These are phyloP conservation scores for Balakata baccata DNA, from an alignment of 345 rosid species.

Conservation along the genomic window DNA sequence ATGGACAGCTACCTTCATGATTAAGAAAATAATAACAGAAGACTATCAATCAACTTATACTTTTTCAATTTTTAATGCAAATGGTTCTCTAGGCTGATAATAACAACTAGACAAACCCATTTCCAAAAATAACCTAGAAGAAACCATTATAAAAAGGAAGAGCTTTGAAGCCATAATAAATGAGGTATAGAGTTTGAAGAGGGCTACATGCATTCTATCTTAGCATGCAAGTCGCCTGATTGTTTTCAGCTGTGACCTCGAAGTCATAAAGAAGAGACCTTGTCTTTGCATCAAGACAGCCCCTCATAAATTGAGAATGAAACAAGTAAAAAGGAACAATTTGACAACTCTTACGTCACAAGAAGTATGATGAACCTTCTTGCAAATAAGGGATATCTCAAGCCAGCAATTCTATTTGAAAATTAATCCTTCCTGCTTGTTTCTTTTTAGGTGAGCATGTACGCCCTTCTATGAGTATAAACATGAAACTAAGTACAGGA, in stretches of 20 bases:
- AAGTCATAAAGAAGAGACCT: background rate
- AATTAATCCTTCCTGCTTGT: background rate
- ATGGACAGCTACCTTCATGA: background rate
- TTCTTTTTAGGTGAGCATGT: background rate
- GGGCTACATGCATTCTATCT: background rate
- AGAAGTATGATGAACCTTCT: background rate
- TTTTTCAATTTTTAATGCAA: background rate
- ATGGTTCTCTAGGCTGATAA: background rate
- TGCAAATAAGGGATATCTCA: background rate
- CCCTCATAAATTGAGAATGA: background rate
- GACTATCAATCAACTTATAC: background rate
- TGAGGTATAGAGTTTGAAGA: background rate
- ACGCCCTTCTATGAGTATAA: background rate
- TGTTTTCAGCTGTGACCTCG: background rate
- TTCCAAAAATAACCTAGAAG: background rate
- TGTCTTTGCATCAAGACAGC: background rate
- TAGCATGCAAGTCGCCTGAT: background rate
- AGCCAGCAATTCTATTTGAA: background rate
- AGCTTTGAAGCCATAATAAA: background rate
- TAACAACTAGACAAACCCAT: background rate
- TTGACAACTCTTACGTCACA: background rate
- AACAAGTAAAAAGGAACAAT: background rate
- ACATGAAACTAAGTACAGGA: background rate
- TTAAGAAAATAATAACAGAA: background rate
- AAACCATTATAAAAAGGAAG: background rate